Conservation (phyloP, 2,329 filamentous ascomycete genomes). For the Colletotrichum chlorophyti region DNA sequence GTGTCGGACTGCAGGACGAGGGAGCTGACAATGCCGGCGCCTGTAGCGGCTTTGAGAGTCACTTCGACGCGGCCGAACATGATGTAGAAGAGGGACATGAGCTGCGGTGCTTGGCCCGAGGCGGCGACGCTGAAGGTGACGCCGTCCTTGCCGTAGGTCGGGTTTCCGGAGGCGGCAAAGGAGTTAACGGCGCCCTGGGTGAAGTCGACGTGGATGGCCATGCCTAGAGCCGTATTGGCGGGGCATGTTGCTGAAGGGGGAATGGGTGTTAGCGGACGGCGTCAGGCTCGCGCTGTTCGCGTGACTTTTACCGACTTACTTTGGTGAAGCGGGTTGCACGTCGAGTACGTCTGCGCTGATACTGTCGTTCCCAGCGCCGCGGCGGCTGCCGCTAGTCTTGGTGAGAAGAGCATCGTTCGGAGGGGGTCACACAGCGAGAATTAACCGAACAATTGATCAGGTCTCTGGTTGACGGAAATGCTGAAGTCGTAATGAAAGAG, state of each 20-base stretch:
- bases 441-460: no score
- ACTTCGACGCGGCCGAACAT: slow-evolving; percentile 96
- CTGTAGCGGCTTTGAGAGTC: slow-evolving; percentile 84
- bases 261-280: neutral
- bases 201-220: slow-evolving; percentile 85
- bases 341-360: slow-evolving; percentile 48
- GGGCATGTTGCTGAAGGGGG: slow-evolving; percentile 65
- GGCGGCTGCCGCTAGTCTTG: slow-evolving; percentile 28
- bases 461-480: neutral
- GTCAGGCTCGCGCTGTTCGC: neutral
- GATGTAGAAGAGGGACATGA: slow-evolving; percentile 94
- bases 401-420: slow-evolving; percentile 26
- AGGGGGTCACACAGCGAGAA: no score
- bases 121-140: slow-evolving; percentile 80
- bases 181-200: slow-evolving; percentile 77
- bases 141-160: slow-evolving; percentile 79
- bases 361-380: slow-evolving; percentile 34
- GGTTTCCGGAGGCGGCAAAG: slow-evolving; percentile 74
- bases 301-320: slow-evolving; percentile 34
- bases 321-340: slow-evolving; percentile 45
- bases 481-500: neutral
- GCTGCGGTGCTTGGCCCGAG: slow-evolving; percentile 83
- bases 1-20: slow-evolving; percentile 89
- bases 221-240: slow-evolving; percentile 80
- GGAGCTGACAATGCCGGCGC: slow-evolving; percentile 91